A percentile compares a stretch with the other conserved stretches of the same genome.
Conservation (phyloP, 768 basidiomycete genomes). For the Pluteus cervinus region DNA sequence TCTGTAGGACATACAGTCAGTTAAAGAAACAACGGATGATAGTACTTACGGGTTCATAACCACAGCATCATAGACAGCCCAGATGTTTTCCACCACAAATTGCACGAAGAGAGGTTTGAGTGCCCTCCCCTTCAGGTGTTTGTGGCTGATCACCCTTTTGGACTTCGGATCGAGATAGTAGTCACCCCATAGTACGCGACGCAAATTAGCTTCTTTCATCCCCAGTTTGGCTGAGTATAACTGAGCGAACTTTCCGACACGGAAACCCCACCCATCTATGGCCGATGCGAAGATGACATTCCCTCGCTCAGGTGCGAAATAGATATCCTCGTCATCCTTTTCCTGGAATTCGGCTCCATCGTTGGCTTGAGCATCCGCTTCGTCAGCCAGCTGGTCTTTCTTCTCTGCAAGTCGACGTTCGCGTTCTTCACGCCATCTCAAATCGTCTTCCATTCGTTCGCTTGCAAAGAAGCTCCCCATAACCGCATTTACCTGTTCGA, state of each 20-base stretch:
- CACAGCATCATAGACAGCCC: conserved; percentile 94
- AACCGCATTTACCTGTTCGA: conserved; percentile 97
- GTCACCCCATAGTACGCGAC: conserved; percentile 93
- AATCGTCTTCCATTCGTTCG: conserved; percentile 95
- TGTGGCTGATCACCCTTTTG: conserved; percentile 86
- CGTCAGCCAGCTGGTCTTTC: conserved; percentile 64
- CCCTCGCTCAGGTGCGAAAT: conserved; percentile 92
- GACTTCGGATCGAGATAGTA: conserved; percentile 96
- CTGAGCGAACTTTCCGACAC: conserved; percentile 89
- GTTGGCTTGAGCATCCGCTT: conserved; percentile 53
- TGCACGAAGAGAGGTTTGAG: conserved; percentile 96
- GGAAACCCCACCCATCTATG: conserved; percentile 97
- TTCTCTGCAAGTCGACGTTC: conserved; percentile 75
- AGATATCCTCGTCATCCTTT: conserved; percentile 96
- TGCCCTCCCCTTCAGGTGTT: conserved; percentile 79
- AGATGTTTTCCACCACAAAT: conserved; percentile 94
- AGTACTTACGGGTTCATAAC: conserved; percentile 78
- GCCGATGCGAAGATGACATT: conserved; percentile 97
- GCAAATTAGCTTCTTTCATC: conserved; percentile 81
- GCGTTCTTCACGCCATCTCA: conserved; percentile 89
- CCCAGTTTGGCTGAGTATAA: conserved; percentile 87
- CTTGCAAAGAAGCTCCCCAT: conserved; percentile 96
- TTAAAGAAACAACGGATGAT: conserved; percentile 1
- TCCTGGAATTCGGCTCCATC: conserved; percentile 77
- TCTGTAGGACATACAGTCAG: conserved; percentile 34